Conservation (phyloP, 192 early-diverging fungal species). For the Podila verticillata region DNA sequence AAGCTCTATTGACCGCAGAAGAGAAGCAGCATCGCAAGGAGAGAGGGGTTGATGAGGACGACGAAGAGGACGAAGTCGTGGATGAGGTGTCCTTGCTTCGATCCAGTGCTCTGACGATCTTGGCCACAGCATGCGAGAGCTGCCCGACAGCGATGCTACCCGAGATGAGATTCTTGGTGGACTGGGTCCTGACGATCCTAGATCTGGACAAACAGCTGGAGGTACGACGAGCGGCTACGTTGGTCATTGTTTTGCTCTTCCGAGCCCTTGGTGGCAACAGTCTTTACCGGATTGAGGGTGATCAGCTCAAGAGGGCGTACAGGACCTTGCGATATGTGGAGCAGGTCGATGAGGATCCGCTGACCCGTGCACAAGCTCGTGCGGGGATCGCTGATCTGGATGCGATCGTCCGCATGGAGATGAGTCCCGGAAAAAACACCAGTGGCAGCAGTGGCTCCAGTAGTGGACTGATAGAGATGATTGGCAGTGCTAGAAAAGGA, state of each 20-base stretch:
- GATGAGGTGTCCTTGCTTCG: slow-evolving; percentile 50
- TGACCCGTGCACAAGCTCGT: slow-evolving; percentile 77
- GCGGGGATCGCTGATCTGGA: slow-evolving; percentile 76
- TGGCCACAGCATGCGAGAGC: slow-evolving; percentile 75
- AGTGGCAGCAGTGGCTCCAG: too few species aligned
- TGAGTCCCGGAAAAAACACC: slow-evolving; percentile 1
- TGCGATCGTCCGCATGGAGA: slow-evolving; percentile 59
- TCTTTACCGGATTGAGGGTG: slow-evolving; percentile 63
- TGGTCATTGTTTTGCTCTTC: slow-evolving; percentile 74
- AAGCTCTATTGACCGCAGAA: slow-evolving; percentile 30
- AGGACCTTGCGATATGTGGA: slow-evolving; percentile 69
- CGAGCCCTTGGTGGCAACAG: slow-evolving; percentile 68
- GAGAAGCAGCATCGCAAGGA: slow-evolving; percentile 25
- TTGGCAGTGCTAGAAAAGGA: too few species aligned
- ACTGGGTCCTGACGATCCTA: slow-evolving; percentile 76
- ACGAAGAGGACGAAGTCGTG: slow-evolving; percentile 9
- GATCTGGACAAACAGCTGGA: slow-evolving; percentile 68
- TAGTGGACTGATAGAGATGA: too few species aligned
- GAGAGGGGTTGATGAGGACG: not conserved
- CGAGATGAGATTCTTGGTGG: slow-evolving; percentile 71
- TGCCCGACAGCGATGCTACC: slow-evolving; percentile 74
- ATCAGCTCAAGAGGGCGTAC: slow-evolving; percentile 66
- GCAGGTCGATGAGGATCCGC: slow-evolving; percentile 74
- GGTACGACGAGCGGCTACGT: slow-evolving; percentile 76
- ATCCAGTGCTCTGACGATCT: slow-evolving; percentile 73